Base-by-base conservation (phyloP, 257 asterid species). In the Marsdenia floribunda region DNA sequence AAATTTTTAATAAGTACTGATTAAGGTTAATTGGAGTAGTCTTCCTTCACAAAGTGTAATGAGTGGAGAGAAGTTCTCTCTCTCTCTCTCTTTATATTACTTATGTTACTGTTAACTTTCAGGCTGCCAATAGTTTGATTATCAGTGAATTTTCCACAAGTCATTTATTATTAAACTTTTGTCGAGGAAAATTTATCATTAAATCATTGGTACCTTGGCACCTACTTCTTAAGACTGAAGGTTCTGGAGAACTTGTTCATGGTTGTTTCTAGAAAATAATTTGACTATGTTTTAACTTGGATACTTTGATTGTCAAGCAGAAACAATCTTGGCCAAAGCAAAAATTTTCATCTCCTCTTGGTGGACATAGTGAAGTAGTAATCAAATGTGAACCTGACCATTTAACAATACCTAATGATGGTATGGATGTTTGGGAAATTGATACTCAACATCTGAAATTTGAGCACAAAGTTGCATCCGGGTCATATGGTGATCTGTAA, bases 401-500 rank as follows among this genome's bases (percentile, higher is more conserved):
- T 74, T 67, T 85, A 78, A 53, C 79, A 21, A 85, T 85, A 72
- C 89, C 87, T 81, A 79, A 60, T 75, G 89, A 83, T 53, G 89
- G 89, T 47, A 70, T 76, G 61, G 89, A 86, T 81, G 86, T 83
- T 70, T 86, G 89, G 89, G 89, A 86, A 82, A 81, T 86, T 64
- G 86, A 83, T 79, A 80, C 82, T 66, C 86, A 73, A 64, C 76
- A 72, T 66, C 81, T 86, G 64, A 77, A 81, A 64, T 77, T 86
- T 65, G 87, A 81, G 29, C 22, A 65, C 66, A 83, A 86, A 81
- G 68, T 86, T 72, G 89, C 87, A 60, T 86, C 87, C 2, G 89
- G 89, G 71, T 81, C 89, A 46, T 83, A 86, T 59, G 87, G 89
- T 65, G 89, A 83, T 76, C 63, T 86, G 89, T 86, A 81, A 81